phyloP scores from a whole-genome alignment of 2,329 filamentous ascomycete species.

The Xylaria sp. region DNA sequence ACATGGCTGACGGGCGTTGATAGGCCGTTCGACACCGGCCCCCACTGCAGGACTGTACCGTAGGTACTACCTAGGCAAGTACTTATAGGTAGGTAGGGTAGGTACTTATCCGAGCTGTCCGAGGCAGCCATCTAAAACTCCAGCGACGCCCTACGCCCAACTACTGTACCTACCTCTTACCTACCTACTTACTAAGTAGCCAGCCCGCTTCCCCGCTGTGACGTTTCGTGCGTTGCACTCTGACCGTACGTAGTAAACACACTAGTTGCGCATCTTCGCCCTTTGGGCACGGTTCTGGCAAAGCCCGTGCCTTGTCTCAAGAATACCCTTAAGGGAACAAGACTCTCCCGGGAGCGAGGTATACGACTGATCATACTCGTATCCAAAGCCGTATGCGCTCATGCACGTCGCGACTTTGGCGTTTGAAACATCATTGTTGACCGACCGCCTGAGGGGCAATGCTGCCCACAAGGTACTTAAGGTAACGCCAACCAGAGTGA shows the following conservation, averaged over 20 bases:
- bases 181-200: too few species aligned
- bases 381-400: neutral
- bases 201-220: too few species aligned
- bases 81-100: too few species aligned
- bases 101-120: too few species aligned
- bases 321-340: neutral
- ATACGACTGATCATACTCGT: conserved; percentile 20
- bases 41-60: too few species aligned
- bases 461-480: neutral
- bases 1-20: conserved; percentile 6
- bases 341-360: neutral
- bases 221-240: too few species aligned
- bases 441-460: conserved; percentile 6
- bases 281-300: neutral
- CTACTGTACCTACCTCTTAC: too few species aligned
- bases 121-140: too few species aligned
- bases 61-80: too few species aligned
- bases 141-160: too few species aligned
- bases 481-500: neutral
- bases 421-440: conserved; percentile 3
- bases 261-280: neutral
- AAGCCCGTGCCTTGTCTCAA: neutral
- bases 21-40: too few species aligned
- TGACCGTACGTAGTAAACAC: too few species aligned
- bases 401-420: conserved; percentile 9